A percentile compares a stretch with the other conserved stretches of the same genome.
Conservation (phyloP, 352 stramenopile species). For the Phytophthora agathidicida region DNA sequence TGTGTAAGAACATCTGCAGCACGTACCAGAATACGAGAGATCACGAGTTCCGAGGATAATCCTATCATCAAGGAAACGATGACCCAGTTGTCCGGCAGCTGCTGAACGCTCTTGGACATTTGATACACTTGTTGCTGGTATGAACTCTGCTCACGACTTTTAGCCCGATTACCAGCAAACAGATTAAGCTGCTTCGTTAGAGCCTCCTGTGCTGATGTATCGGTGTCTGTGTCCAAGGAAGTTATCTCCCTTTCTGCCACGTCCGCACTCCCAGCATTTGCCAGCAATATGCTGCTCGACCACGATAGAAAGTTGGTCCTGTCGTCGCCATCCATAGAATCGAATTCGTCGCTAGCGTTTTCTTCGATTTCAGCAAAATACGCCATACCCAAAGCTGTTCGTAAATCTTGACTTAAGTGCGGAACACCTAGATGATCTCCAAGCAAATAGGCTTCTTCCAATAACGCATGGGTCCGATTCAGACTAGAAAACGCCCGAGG, state of each 20-base stretch:
- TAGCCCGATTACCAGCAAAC: constrained; percentile 8
- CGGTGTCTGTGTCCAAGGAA: not conserved
- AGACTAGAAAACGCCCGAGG: constrained; percentile 44
- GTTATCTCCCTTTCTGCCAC: not conserved
- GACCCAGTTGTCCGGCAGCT: constrained; percentile 48
- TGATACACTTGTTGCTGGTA: constrained; percentile 21
- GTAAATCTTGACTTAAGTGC: constrained; percentile 53
- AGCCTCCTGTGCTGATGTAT: constrained; percentile 19
- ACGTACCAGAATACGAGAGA: constrained; percentile 49
- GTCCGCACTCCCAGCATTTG: constrained; percentile 36
- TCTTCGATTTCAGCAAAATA: constrained; percentile 50
- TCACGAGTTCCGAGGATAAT: constrained; percentile 51
- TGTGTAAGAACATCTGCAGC: too few relatives aligned
- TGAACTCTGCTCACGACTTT: not conserved
- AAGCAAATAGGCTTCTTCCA: constrained; percentile 52
- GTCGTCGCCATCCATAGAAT: constrained; percentile 2
- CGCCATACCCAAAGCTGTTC: constrained; percentile 46
- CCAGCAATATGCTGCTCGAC: constrained; percentile 45
- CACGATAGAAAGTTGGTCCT: constrained; percentile 35
- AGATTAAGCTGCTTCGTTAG: constrained; percentile 27
- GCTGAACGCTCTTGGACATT: constrained; percentile 28
- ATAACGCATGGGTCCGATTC: constrained; percentile 30
- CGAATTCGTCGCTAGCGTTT: not conserved
- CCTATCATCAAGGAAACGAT: constrained; percentile 49
- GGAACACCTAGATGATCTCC: constrained; percentile 51